Percentiles rank a stretch among this genome's conserved stretches.
These are phyloP conservation scores for Leonotis leonurus DNA, from an alignment of 257 asterid genomes.

Conservation along the genomic window DNA sequence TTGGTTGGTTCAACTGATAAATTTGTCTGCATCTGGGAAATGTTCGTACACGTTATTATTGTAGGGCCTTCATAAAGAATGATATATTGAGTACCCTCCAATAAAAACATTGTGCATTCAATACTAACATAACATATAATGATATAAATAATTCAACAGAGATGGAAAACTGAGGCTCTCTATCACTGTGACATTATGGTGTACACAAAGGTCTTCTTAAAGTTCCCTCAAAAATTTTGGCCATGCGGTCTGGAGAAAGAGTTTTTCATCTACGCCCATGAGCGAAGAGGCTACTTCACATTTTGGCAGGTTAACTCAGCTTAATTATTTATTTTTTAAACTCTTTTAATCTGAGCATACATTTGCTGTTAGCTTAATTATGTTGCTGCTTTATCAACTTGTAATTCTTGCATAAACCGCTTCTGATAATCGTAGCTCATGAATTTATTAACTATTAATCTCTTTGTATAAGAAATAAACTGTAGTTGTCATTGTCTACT, in stretches of 20 bases:
- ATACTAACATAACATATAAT: conserved; percentile 9
- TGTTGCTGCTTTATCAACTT: too few species aligned
- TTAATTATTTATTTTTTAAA: not conserved
- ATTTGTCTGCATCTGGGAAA: too few species aligned
- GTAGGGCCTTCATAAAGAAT: conserved; percentile 4
- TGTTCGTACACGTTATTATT: too few species aligned
- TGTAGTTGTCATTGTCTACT: conserved; percentile 11
- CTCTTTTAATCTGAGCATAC: not conserved
- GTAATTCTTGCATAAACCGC: too few species aligned
- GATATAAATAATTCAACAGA: conserved; percentile 50
- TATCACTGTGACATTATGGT: conserved; percentile 64
- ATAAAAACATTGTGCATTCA: conserved; percentile 9
- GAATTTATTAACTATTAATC: not conserved
- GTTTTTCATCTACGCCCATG: conserved; percentile 86
- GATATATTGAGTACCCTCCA: conserved; percentile 5
- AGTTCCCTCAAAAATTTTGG: conserved; percentile 78
- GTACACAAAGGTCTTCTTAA: conserved; percentile 86
- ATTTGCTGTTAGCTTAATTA: too few species aligned
- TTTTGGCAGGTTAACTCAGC: conserved; percentile 78
- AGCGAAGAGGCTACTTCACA: conserved; percentile 87
- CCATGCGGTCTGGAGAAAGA: conserved; percentile 83
- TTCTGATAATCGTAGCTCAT: too few species aligned
- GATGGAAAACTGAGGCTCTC: conserved; percentile 87
- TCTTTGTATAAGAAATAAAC: not conserved
- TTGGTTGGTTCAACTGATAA: too few species aligned